Evolutionary conservation across 331 rosid genomes (phyloP).

Genomic region (Rosa hybrid): DNA sequence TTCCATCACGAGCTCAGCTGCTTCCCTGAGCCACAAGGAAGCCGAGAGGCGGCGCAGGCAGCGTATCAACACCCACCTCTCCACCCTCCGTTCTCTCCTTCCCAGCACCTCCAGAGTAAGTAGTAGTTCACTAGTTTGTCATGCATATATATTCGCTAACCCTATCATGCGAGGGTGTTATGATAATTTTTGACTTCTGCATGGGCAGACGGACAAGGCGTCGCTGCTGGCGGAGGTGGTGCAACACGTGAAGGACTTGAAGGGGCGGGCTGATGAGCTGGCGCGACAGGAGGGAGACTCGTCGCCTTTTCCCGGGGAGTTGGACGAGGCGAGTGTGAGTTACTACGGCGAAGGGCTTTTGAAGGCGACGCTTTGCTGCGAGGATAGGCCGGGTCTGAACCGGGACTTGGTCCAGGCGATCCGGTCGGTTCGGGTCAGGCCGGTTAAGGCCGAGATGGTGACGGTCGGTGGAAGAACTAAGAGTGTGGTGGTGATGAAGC

Average conservation of each 20-base stretch:
- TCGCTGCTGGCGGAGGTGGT: constrained; percentile 87
- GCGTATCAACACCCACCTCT: constrained; percentile 86
- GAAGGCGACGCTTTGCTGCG: constrained; percentile 76
- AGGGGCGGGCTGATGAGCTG: constrained; percentile 50
- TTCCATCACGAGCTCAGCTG: constrained; percentile 34
- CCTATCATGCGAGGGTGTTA: constrained; percentile 13
- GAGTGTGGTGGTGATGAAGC: constrained; percentile 59
- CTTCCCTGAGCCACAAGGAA: constrained; percentile 78
- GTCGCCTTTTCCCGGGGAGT: constrained; percentile 61
- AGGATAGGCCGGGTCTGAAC: constrained; percentile 72
- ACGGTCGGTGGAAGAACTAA: constrained; percentile 81
- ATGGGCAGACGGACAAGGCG: constrained; percentile 76
- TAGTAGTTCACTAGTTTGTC: not conserved
- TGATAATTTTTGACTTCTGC: not conserved
- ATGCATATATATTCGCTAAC: not conserved
- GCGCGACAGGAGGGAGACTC: constrained; percentile 35
- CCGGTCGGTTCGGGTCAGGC: constrained; percentile 50
- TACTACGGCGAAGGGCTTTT: constrained; percentile 38
- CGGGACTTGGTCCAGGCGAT: constrained; percentile 60
- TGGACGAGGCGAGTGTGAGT: constrained; percentile 63
- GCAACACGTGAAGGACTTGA: constrained; percentile 63
- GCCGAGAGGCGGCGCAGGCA: constrained; percentile 94
- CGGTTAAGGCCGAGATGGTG: constrained; percentile 75
- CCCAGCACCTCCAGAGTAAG: constrained; percentile 68
- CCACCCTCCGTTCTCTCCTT: constrained; percentile 79